A percentile compares a stretch with the other conserved stretches of the same genome.
Evolutionary conservation across 2,329 filamentous ascomycete genomes (phyloP).

Genomic region (Sclerotinia borealis): DNA sequence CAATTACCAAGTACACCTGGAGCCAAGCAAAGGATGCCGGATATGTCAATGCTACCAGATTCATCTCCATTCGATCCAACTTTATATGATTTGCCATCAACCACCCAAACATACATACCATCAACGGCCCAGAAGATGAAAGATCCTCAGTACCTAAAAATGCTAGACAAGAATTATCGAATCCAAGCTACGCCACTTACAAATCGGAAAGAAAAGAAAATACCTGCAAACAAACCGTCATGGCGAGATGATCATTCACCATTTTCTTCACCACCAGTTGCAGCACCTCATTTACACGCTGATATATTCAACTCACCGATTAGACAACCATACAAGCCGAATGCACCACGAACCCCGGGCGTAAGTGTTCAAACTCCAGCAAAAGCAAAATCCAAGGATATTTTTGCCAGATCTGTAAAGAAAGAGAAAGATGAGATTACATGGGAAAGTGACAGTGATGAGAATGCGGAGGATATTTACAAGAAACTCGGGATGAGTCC

Average conservation of each 20-base stretch:
- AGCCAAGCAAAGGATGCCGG: slow-evolving; percentile 44
- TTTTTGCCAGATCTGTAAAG: slow-evolving; percentile 35
- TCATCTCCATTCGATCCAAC: slow-evolving; percentile 50
- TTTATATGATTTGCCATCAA: slow-evolving; percentile 29
- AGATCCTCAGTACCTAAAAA: slow-evolving; percentile 79
- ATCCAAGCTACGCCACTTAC: slow-evolving; percentile 85
- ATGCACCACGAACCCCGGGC: slow-evolving; percentile 64
- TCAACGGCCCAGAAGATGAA: slow-evolving; percentile 36
- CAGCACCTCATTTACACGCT: slow-evolving; percentile 74
- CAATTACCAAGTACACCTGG: slow-evolving; percentile 32
- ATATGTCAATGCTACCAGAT: slow-evolving; percentile 58
- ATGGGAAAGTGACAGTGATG: slow-evolving; percentile 65
- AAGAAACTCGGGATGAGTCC: slow-evolving; percentile 68
- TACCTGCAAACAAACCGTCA: slow-evolving; percentile 29
- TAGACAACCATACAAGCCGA: slow-evolving; percentile 34
- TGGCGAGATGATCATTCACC: slow-evolving; percentile 31
- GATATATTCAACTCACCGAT: slow-evolving; percentile 79
- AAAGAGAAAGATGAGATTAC: slow-evolving; percentile 49
- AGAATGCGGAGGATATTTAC: slow-evolving; percentile 53
- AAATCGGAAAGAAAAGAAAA: slow-evolving; percentile 16
- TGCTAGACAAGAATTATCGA: slow-evolving; percentile 95
- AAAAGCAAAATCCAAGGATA: slow-evolving; percentile 45
- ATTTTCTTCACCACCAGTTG: slow-evolving; percentile 69
- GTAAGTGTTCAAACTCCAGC: slow-evolving; percentile 79
- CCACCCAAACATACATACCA: slow-evolving; percentile 20